Evolutionary conservation across 495 filamentous ascomycete species (phyloP).

Genomic region (Corynascus novoguineensis): DNA sequence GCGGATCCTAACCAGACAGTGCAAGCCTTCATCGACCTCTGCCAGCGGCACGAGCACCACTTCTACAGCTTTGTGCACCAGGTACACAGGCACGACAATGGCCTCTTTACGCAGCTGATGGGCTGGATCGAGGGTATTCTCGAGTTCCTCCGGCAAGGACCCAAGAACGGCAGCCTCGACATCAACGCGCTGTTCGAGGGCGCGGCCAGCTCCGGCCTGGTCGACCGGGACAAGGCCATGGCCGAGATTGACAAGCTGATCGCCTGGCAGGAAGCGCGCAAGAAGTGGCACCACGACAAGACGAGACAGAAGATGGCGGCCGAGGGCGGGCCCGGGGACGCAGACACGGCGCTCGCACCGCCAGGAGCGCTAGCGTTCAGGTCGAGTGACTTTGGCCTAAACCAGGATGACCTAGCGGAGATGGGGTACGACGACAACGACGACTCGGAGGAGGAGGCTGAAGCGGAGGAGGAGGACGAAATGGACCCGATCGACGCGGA

Average conservation of each 20-base stretch:
- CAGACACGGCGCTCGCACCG: conserved; percentile 41
- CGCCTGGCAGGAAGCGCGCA: conserved; percentile 87
- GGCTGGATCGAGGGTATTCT: conserved; percentile 96
- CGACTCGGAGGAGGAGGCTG: conserved; percentile 61
- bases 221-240: conserved; percentile 69
- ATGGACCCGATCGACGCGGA: conserved; percentile 83
- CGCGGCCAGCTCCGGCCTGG: conserved; percentile 56
- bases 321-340: conserved; percentile 45
- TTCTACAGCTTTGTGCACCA: conserved; percentile 99
- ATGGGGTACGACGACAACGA: conserved; percentile 70
- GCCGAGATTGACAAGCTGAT: conserved; percentile 79
- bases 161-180: conserved; percentile 70
- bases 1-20: conserved; percentile 98
- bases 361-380: conserved; percentile 49
- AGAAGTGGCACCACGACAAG: conserved; percentile 97
- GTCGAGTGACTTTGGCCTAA: conserved; percentile 80
- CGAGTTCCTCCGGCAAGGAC: conserved; percentile 83
- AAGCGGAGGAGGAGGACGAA: conserved; percentile 70
- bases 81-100: conserved; percentile 96
- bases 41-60: conserved; percentile 87
- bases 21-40: conserved; percentile 97
- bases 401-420: conserved; percentile 80
- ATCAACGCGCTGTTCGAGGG: conserved; percentile 89
- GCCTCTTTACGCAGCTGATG: conserved; percentile 93
- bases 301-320: conserved; percentile 98